Conservation (phyloP, 768 basidiomycete species). For the Macrocybe gigantea region DNA sequence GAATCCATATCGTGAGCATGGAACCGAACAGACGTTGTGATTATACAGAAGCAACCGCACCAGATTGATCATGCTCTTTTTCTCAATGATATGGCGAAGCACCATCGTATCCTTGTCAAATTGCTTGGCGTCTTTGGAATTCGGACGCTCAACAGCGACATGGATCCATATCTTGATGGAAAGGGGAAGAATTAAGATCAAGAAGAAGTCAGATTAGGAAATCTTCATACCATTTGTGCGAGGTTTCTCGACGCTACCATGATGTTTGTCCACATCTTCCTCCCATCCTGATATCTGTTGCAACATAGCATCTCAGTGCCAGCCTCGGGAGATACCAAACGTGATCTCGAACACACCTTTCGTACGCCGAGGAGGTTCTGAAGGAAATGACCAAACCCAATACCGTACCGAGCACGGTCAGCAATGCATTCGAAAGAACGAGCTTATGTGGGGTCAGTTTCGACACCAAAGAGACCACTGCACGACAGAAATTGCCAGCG, state of each 20-base stretch:
- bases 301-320: background rate
- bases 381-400: conserved; percentile 70
- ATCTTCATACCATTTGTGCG: conserved; percentile 45
- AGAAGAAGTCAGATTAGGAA: background rate
- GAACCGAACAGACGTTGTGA: too few species aligned
- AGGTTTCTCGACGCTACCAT: conserved; percentile 51
- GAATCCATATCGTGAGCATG: too few species aligned
- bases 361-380: conserved; percentile 67
- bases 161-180: conserved; percentile 49
- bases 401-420: conserved; percentile 71
- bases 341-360: conserved; percentile 35
- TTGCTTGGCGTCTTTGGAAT: conserved; percentile 18
- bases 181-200: background rate
- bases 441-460: conserved; percentile 41
- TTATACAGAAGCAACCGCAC: conserved; percentile 17
- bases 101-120: conserved; percentile 17
- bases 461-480: conserved; percentile 57
- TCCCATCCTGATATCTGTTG: conserved; percentile 57
- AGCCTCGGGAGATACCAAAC: too few species aligned
- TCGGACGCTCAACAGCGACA: conserved; percentile 34
- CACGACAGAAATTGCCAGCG: background rate
- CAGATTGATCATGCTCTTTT: conserved; percentile 69
- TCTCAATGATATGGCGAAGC: conserved; percentile 57
- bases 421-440: conserved; percentile 45
- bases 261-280: conserved; percentile 68